Base-by-base conservation (phyloP, 768 basidiomycete species). In the Rhodotorula kratochvilovae region DNA sequence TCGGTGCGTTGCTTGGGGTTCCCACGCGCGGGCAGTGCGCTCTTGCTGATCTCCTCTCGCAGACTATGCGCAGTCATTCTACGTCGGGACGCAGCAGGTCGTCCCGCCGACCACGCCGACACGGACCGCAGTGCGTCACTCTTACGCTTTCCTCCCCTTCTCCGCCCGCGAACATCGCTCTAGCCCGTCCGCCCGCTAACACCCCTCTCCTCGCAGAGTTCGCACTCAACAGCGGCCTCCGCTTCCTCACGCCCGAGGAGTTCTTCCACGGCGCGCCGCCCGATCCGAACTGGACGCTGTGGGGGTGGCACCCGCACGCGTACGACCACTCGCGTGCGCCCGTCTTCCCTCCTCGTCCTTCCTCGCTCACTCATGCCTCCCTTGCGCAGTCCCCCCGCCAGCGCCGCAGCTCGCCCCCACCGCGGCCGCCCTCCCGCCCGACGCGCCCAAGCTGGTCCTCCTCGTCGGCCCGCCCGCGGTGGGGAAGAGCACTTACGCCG, bases 401-500 rank as follows among this genome's bases (percentile, higher is more conserved):
- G 39, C 31, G 17, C 11, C 0, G 15, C 39, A n/a, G 36, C 39
- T 58, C 57, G 2, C 27, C n/a, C 13, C 27, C 51, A 13, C 51
- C 3, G n/a, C n/a, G 5, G 11, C n/a, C 13, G 4, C 27, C 27
- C 35, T 33, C 39, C 25, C 6, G 15, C 39, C 27, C 39, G 57
- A 42, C 36, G 13, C 36, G 42, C 62, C 51, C 13, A 85, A 88
- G 74, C 80, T 88, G 16, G 84, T 88, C 6, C 72, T 88, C n/a
- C 85, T 88, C 70, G 84, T 86, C 0, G 88, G 87, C 10, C 82
- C 81, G 48, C 88, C 88, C 2, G 84, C 84, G 29, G 79, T 85
- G 1, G 94, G 94, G 45, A 96, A 96, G 80, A 87, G 0, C 85
- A 88, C 0, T 90, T 16, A 25, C 29, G 17, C 43, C 23, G 3